A percentile compares a stretch with the other conserved stretches of the same genome.
phyloP scores from a whole-genome alignment of 805 yeast genomes.

The Saturnispora sanitii region DNA sequence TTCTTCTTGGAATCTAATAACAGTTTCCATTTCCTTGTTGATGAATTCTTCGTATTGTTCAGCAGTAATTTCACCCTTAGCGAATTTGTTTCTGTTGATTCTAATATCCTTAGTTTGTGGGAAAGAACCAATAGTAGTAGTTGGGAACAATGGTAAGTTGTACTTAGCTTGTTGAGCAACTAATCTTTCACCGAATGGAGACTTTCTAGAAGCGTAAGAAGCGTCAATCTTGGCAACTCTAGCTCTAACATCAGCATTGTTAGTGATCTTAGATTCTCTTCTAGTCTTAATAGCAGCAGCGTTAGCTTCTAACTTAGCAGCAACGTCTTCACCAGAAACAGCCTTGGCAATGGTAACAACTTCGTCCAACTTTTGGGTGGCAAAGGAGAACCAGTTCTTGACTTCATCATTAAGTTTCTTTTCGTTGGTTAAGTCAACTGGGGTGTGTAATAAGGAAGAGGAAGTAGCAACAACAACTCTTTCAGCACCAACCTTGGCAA shows the following conservation, averaged over 20 bases:
- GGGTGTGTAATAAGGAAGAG: constrained; percentile 95
- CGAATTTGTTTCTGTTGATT: constrained; percentile 94
- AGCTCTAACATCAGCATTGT: constrained; percentile 80
- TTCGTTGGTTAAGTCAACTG: constrained; percentile 92
- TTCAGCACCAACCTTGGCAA: constrained; percentile 74
- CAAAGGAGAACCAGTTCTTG: constrained; percentile 98
- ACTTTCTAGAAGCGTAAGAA: constrained; percentile 70
- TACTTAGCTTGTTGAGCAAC: constrained; percentile 76
- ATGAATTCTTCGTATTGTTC: constrained; percentile 95
- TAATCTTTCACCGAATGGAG: constrained; percentile 81
- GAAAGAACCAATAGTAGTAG: constrained; percentile 99
- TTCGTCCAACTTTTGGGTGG: constrained; percentile 90
- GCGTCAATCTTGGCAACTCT: constrained; percentile 73
- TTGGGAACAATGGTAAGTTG: constrained; percentile 98
- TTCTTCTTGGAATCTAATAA: constrained; percentile 98
- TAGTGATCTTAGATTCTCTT: constrained; percentile 78
- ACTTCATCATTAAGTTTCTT: constrained; percentile 81
- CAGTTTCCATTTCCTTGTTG: constrained; percentile 90
- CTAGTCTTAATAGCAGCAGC: constrained; percentile 80
- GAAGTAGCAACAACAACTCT: constrained; percentile 91
- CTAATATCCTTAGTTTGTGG: constrained; percentile 99
- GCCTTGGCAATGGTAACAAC: constrained; percentile 87
- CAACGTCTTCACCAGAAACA: constrained; percentile 75
- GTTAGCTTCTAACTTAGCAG: constrained; percentile 73
- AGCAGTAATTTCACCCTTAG: constrained; percentile 92